A percentile compares a stretch with the other conserved stretches of the same genome.
Evolutionary conservation across 2,329 filamentous ascomycete genomes (phyloP).

Genomic region (Coleophoma eucalyptorum): DNA sequence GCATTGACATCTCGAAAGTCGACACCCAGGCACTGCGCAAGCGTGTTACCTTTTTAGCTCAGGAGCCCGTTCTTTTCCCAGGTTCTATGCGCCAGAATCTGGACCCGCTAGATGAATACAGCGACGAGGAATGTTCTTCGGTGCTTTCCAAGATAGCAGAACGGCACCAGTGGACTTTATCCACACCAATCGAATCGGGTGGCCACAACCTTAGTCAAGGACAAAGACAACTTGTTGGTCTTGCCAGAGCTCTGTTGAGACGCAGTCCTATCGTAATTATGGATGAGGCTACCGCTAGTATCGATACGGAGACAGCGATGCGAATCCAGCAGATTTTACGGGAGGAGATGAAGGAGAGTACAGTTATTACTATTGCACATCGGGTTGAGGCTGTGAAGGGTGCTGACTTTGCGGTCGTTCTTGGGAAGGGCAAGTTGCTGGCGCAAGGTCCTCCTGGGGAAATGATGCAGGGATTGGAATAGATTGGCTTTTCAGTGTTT

Average conservation of each 20-base stretch:
- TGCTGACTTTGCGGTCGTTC: slow-evolving; percentile 40
- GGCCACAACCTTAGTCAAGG: slow-evolving; percentile 62
- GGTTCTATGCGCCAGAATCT: slow-evolving; percentile 59
- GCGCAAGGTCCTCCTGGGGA: slow-evolving; percentile 12
- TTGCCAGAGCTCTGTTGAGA: slow-evolving; percentile 58
- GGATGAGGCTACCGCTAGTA: slow-evolving; percentile 63
- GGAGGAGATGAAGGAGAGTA: slow-evolving; percentile 52
- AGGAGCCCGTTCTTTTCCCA: slow-evolving; percentile 63
- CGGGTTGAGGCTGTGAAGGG: slow-evolving; percentile 57
- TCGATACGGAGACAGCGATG: slow-evolving; percentile 57
- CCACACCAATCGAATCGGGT: slow-evolving; percentile 53
- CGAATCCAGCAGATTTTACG: slow-evolving; percentile 50
- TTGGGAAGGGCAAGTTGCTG: slow-evolving; percentile 22
- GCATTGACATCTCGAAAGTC: slow-evolving; percentile 55
- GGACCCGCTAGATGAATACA: slow-evolving; percentile 55
- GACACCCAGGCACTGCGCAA: slow-evolving; percentile 55
- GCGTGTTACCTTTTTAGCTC: slow-evolving; percentile 62
- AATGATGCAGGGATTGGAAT: slow-evolving; percentile 11
- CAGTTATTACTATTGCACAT: slow-evolving; percentile 64
- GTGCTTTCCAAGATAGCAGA: slow-evolving; percentile 51
- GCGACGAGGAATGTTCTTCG: slow-evolving; percentile 46
- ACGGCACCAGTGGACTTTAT: slow-evolving; percentile 51
- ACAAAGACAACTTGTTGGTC: slow-evolving; percentile 60
- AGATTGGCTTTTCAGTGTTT: too few relatives aligned
- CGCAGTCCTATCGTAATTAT: slow-evolving; percentile 59